phyloP scores from a whole-genome alignment of 192 early-diverging fungal genomes.

The Phlyctochytrium arcticum region DNA sequence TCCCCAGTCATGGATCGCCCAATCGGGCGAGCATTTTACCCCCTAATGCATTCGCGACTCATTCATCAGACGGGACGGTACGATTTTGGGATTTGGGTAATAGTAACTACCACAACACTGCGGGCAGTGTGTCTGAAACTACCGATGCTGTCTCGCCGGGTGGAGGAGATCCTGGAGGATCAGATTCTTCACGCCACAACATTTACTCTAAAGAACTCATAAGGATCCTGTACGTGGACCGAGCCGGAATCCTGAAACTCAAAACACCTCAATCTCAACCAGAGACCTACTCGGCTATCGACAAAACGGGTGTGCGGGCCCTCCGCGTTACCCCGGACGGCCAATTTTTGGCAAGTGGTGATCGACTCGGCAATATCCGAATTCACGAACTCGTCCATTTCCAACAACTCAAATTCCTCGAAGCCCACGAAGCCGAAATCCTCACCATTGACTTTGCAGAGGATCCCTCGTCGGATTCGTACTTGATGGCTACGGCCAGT shows the following conservation, averaged over 20 bases:
- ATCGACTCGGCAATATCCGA: constrained; percentile 69
- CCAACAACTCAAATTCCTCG: constrained; percentile 58
- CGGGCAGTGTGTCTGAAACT: neutral
- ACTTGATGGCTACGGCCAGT: constrained; percentile 65
- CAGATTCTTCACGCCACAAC: constrained; percentile 43
- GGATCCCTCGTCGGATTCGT: constrained; percentile 20
- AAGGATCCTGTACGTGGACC: constrained; percentile 56
- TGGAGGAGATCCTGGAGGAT: neutral
- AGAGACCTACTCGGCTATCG: neutral
- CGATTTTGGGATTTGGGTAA: constrained; percentile 74
- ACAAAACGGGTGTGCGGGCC: constrained; percentile 64
- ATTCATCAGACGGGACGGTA: constrained; percentile 72
- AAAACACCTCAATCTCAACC: constrained; percentile 1
- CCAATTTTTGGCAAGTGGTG: constrained; percentile 64
- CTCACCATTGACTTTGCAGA: constrained; percentile 67
- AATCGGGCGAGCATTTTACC: too few species aligned
- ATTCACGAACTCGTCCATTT: constrained; percentile 59
- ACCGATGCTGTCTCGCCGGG: neutral
- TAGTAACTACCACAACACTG: neutral
- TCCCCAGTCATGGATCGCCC: constrained; percentile 18
- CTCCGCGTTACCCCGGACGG: constrained; percentile 63
- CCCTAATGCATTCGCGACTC: constrained; percentile 64
- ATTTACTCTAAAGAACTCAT: constrained; percentile 58
- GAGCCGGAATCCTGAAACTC: constrained; percentile 36
- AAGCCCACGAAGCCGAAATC: constrained; percentile 78